Percentiles rank a stretch among this genome's conserved stretches.
These are phyloP conservation scores for Coemansia sp. DNA, from an alignment of 192 early-diverging fungal species.

Conservation along the genomic window DNA sequence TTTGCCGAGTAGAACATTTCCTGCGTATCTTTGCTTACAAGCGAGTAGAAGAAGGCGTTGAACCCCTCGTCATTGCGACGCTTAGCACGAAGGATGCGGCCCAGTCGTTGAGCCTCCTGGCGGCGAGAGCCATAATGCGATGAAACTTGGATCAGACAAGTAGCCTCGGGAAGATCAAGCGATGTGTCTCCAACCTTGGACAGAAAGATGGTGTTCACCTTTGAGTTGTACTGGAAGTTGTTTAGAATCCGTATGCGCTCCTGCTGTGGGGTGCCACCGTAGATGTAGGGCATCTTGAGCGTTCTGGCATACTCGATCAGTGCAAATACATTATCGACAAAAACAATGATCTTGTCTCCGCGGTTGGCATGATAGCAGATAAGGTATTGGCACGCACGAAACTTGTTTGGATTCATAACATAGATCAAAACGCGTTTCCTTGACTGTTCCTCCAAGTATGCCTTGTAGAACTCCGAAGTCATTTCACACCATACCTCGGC, in stretches of 20 bases:
- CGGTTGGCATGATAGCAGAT: constrained; percentile 89
- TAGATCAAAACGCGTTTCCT: constrained; percentile 86
- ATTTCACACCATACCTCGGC: constrained; percentile 99
- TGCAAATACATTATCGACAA: constrained; percentile 99
- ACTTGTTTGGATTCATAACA: constrained; percentile 97
- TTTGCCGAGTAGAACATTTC: constrained; percentile 99
- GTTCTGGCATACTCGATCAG: constrained; percentile 87
- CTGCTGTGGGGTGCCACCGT: constrained; percentile 84
- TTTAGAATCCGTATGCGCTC: constrained; percentile 91
- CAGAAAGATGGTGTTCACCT: constrained; percentile 85
- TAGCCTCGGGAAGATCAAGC: constrained; percentile 98
- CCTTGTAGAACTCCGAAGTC: constrained; percentile 94
- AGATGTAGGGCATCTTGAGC: constrained; percentile 84
- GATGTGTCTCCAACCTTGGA: constrained; percentile 99
- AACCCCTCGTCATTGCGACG: constrained; percentile 89
- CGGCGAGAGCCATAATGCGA: constrained; percentile 97
- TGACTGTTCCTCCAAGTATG: constrained; percentile 81
- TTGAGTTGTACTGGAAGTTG: constrained; percentile 93
- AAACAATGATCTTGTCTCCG: constrained; percentile 98
- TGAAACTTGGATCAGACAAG: constrained; percentile 97
- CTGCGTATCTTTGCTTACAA: constrained; percentile 98
- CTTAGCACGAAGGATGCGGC: constrained; percentile 93
- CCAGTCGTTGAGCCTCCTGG: constrained; percentile 98
- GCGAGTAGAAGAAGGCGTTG: constrained; percentile 98
- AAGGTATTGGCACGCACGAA: constrained; percentile 97